Conservation (phyloP, 1,139 yeast genomes). For the Blastobotrys serpentis region DNA sequence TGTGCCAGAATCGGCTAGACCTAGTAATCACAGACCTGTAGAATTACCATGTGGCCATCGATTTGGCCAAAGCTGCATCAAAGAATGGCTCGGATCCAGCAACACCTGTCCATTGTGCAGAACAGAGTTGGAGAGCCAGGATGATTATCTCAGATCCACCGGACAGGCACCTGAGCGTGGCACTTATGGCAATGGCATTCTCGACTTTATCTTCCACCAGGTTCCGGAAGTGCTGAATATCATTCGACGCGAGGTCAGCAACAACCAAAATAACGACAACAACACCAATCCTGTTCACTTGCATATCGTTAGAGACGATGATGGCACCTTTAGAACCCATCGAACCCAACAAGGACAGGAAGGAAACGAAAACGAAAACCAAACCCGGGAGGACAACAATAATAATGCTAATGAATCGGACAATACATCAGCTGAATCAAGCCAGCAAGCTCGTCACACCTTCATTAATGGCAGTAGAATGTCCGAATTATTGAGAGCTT, state of each 20-base stretch:
- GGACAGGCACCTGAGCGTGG: constrained; percentile 25
- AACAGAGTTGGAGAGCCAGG: constrained; percentile 46
- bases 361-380: neutral
- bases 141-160: constrained; percentile 26
- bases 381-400: neutral
- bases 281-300: constrained; percentile 9
- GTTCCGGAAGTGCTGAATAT: constrained; percentile 18
- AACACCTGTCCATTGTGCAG: constrained; percentile 84
- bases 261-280: constrained; percentile 11
- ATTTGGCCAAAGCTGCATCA: constrained; percentile 72
- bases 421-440: too few species aligned
- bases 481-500: constrained; percentile 6
- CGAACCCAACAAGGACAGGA: neutral
- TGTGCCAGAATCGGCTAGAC: constrained; percentile 15
- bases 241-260: constrained; percentile 12
- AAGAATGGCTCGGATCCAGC: constrained; percentile 69
- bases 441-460: constrained; percentile 8
- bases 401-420: neutral
- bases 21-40: constrained; percentile 55
- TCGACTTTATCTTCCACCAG: constrained; percentile 24
- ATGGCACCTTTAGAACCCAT: neutral
- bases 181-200: constrained; percentile 14
- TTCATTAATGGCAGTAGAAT: constrained; percentile 2
- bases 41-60: constrained; percentile 78
- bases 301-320: constrained; percentile 8